Conservation (phyloP, 768 basidiomycete species). For the Suillus ampliporus region DNA sequence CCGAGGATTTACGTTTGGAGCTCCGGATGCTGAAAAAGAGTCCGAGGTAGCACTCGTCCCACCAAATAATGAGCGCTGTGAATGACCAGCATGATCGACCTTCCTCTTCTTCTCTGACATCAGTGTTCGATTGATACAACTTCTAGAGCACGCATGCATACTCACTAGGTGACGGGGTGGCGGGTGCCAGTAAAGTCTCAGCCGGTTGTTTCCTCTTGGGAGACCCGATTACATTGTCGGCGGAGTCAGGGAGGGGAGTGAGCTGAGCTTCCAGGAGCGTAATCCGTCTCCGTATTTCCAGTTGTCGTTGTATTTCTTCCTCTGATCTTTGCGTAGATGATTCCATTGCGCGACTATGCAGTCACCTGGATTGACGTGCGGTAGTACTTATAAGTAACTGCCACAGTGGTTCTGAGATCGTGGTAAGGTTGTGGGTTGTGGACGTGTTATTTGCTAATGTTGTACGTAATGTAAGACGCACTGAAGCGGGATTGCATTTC, state of each 20-base stretch:
- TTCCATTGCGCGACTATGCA: slow-evolving; percentile 48
- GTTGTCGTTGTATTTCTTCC: slow-evolving; percentile 48
- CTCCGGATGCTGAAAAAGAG: slow-evolving; percentile 22
- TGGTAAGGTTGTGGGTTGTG: slow-evolving; percentile 6
- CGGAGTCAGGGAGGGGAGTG: slow-evolving; percentile 36
- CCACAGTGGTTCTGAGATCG: background rate
- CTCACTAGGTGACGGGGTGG: slow-evolving; percentile 73
- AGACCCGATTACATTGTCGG: slow-evolving; percentile 35
- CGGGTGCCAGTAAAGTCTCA: slow-evolving; percentile 47
- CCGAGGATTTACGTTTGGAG: background rate
- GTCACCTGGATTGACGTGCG: slow-evolving; percentile 2
- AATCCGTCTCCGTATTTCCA: slow-evolving; percentile 60
- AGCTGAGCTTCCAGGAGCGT: slow-evolving; percentile 61
- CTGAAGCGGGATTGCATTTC: background rate
- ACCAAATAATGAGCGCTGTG: slow-evolving; percentile 24
- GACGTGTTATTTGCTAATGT: slow-evolving; percentile 28
- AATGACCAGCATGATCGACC: slow-evolving; percentile 35
- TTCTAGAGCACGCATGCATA: slow-evolving; percentile 8
- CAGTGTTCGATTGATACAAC: slow-evolving; percentile 9
- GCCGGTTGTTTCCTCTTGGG: slow-evolving; percentile 55
- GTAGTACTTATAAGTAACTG: background rate
- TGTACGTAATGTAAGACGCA: slow-evolving; percentile 5
- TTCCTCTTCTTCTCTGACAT: slow-evolving; percentile 50
- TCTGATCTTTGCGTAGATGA: slow-evolving; percentile 52
- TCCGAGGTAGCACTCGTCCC: slow-evolving; percentile 17